Evolutionary conservation across 805 yeast genomes (phyloP), one percentile per base, ranked within the genome.

Genomic region (Lachancea sp.): DNA sequence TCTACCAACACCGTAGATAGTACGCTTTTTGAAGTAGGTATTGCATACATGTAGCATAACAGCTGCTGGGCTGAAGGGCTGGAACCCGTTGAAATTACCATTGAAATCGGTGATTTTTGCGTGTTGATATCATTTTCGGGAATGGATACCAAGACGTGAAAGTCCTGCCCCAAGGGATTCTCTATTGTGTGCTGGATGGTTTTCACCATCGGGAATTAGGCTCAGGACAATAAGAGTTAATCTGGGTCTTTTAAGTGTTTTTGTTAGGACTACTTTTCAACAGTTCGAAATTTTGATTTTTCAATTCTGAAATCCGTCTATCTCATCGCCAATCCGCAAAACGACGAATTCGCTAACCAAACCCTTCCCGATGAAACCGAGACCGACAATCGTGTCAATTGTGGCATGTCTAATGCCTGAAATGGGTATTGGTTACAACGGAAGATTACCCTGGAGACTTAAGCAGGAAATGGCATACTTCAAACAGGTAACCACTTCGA

Each of bases 381-480:
- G 21, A 22, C 33, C 63, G 19, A 70, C 71, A 20, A 67, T 80
- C 7, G 69, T 84, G 3, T 67, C 86, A 26, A 76, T 92, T 5
- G 95, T 92, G 21, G 98, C 98, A 0, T 92, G 95, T 0, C 63
- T 92, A 26, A 59, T 77, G 46, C 95, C 97, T 1, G 71, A 70
- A 2, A 67, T 77, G 50, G 97, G 97, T 0, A 92, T 92, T 33
- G 98, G 98, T 1, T 69, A 64, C 54, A 74, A 80, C 40, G 95
- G 95, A 2, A 63, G 71, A 38, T 67, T 92, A 42, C 97, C 98
- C 3, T 92, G 98, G 98, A 70, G 81, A 35, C 69, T 92, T 21
- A 71, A 77, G 41, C 71, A 80, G 38, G 98, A 92, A 59, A 85
- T 92, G 83, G 77, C 78, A 56, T 92, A 79, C 57, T 92, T 92